These are phyloP conservation scores for Aspergillus heteromorphus DNA, from an alignment of 495 filamentous ascomycete genomes.

Conservation along the genomic window DNA sequence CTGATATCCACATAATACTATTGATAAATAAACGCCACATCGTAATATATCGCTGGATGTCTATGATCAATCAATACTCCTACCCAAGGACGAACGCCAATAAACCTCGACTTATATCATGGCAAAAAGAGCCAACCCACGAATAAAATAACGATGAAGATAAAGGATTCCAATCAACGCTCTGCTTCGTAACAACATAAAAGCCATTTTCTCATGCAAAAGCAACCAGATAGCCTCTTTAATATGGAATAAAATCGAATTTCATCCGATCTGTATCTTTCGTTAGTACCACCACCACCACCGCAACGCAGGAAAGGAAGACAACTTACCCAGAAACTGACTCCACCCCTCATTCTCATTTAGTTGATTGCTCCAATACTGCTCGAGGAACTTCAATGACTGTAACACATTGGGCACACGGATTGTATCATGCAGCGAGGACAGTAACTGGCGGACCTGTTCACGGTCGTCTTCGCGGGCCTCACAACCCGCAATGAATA, in stretches of 20 bases:
- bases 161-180: neutral
- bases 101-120: neutral
- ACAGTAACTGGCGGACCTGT: slow-evolving; percentile 29
- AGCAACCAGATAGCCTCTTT: slow-evolving; percentile 1
- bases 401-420: slow-evolving; percentile 43
- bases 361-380: slow-evolving; percentile 37
- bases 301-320: neutral
- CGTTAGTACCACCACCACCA: slow-evolving; percentile 1
- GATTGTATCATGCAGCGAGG: slow-evolving; percentile 39
- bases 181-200: slow-evolving; percentile 13
- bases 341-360: slow-evolving; percentile 42
- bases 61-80: too few species aligned
- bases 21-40: too few species aligned
- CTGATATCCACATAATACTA: too few species aligned
- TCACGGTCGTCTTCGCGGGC: slow-evolving; percentile 36
- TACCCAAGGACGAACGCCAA: too few species aligned
- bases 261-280: slow-evolving; percentile 38
- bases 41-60: too few species aligned
- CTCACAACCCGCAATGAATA: slow-evolving; percentile 45
- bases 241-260: slow-evolving; percentile 46
- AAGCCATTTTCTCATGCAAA: neutral
- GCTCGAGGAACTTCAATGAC: slow-evolving; percentile 40
- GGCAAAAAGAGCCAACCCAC: neutral
- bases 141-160: neutral
- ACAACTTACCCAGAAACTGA: slow-evolving; percentile 36